Base-by-base conservation (phyloP, 1,284 basidiomycete species). In the Ganoderma multipileum region DNA sequence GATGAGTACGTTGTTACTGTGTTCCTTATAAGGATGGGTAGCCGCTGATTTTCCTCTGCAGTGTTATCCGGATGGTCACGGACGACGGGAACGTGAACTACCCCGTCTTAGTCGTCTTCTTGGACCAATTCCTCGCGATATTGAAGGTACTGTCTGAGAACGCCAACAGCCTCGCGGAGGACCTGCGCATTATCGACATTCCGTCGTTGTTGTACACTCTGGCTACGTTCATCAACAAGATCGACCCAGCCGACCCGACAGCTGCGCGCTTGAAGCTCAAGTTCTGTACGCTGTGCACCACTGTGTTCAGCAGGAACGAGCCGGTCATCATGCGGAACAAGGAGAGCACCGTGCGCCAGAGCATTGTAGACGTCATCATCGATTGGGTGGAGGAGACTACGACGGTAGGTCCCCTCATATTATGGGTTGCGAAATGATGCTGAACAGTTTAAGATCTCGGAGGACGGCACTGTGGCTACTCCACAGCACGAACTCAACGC, bases 111-210 rank as follows among this genome's bases (percentile, higher is more conserved):
- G 82, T 88, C 1, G 78, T 91, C 30, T 92, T 95, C 77, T 84
- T 94, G 41, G 95, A 96, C 63, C 94, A 93, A 91, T 88, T 92
- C 71, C 89, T 94, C 63, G 85, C 88, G 0, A 89, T 96, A 39
- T 81, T 96, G 58, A 93, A 92, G 73, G 83, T 93, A 8, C 84
- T 94, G 57, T 85, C 94, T 28, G 95, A 96, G 68, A 92, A 92
- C 68, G 84, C 87, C n/a, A 85, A 88, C 65, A 83, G 87, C 36
- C 64, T 74, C 41, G 87, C 90, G 52, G 90, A 92, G 63, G 84
- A 82, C 28, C 73, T 89, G 36, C 83, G 90, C 70, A 88, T 84
- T 67, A 86, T 93, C 54, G 94, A 96, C 75, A 84, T 95, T 38
- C 89, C 89, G 55, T 84, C 88, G 20, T 86, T 90, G 0, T 83